Conservation (phyloP, 2,329 filamentous ascomycete genomes). For the Fusarium transvaalense region DNA sequence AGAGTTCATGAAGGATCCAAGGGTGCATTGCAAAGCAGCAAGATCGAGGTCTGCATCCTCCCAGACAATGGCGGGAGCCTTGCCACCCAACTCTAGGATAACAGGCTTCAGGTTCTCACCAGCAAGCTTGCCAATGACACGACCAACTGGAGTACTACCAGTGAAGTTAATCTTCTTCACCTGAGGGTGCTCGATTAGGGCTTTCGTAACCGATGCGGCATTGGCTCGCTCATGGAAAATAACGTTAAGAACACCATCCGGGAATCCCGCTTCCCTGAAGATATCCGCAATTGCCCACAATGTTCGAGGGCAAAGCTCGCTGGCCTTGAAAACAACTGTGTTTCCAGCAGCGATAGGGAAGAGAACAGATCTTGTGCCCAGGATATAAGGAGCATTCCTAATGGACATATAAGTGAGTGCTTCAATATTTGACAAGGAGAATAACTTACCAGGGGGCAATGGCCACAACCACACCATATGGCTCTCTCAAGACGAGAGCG, state of each 20-base stretch:
- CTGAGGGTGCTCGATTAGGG: slow-evolving; percentile 74
- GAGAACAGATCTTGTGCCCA: slow-evolving; percentile 66
- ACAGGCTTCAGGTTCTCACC: slow-evolving; percentile 83
- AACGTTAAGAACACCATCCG: slow-evolving; percentile 79
- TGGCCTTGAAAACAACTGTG: slow-evolving; percentile 78
- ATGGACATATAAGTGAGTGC: neutral
- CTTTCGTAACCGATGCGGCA: slow-evolving; percentile 74
- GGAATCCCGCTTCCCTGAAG: slow-evolving; percentile 81
- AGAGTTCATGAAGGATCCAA: slow-evolving; percentile 78
- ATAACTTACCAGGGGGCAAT: slow-evolving; percentile 81
- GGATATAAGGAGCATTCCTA: slow-evolving; percentile 70
- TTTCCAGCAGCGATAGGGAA: slow-evolving; percentile 83
- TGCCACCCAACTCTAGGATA: slow-evolving; percentile 85
- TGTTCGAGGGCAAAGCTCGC: slow-evolving; percentile 74
- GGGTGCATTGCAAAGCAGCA: slow-evolving; percentile 75
- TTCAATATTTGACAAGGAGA: neutral
- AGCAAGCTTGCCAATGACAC: slow-evolving; percentile 76
- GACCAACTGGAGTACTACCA: slow-evolving; percentile 79
- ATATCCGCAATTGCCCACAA: slow-evolving; percentile 72
- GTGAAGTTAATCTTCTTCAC: slow-evolving; percentile 91
- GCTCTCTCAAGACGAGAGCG: slow-evolving; percentile 78
- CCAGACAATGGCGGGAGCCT: slow-evolving; percentile 81
- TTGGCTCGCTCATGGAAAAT: slow-evolving; percentile 74
- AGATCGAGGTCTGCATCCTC: slow-evolving; percentile 82
- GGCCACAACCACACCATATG: slow-evolving; percentile 81